These are phyloP conservation scores for Macrocystidia cucumis DNA, from an alignment of 1,284 basidiomycete genomes.

Conservation along the genomic window DNA sequence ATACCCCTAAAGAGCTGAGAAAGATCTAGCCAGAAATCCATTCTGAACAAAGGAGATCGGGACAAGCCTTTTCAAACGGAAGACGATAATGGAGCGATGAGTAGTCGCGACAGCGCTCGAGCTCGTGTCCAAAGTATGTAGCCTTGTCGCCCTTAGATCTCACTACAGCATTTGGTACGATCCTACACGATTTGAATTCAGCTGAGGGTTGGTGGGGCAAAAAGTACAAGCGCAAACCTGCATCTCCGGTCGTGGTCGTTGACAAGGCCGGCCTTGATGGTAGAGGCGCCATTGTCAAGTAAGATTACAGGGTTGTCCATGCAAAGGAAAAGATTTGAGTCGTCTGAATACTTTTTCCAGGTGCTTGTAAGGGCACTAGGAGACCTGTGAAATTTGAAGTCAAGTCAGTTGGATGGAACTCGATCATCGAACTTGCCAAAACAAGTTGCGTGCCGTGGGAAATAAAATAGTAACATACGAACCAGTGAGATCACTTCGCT, in stretches of 20 bases:
- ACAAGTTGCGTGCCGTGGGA: too few species aligned
- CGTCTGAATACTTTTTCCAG: too few species aligned
- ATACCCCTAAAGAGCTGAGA: constrained; percentile 57
- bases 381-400: too few species aligned
- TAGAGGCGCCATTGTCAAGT: constrained; percentile 81
- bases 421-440: too few species aligned
- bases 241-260: constrained; percentile 21
- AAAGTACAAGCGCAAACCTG: constrained; percentile 17
- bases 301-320: constrained; percentile 51
- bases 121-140: constrained; percentile 79
- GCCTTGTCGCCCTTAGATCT: constrained; percentile 74
- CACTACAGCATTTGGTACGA: constrained; percentile 73
- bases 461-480: too few species aligned
- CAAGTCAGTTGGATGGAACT: too few species aligned
- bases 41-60: constrained; percentile 5
- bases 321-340: constrained; percentile 6
- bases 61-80: constrained; percentile 77
- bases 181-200: constrained; percentile 29
- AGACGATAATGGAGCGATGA: constrained; percentile 75
- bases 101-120: constrained; percentile 68
- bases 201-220: constrained; percentile 7
- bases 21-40: constrained; percentile 8
- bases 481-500: too few species aligned
- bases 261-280: constrained; percentile 68
- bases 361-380: too few species aligned